Percentiles rank a stretch among this genome's conserved stretches.
Conservation (phyloP, 2,329 filamentous ascomycete species). For the Ophioceras dolichostomum region DNA sequence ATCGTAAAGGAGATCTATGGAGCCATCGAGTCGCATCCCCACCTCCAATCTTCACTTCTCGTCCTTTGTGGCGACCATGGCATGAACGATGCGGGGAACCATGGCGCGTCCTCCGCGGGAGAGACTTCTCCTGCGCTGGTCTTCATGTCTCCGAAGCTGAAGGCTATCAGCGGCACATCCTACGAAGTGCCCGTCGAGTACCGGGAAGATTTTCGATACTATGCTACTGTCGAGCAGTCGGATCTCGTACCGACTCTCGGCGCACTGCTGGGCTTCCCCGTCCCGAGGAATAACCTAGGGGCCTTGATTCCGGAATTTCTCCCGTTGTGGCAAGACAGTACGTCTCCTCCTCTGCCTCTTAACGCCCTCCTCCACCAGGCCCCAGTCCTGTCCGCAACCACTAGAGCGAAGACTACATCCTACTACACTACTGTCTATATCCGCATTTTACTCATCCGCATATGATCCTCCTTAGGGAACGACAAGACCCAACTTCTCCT, state of each 20-base stretch:
- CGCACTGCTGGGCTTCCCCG: constrained; percentile 73
- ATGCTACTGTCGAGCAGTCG: constrained; percentile 78
- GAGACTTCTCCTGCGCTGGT: constrained; percentile 90
- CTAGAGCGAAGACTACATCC: too few relatives aligned
- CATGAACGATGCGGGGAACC: constrained; percentile 99
- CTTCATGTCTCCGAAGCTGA: constrained; percentile 79
- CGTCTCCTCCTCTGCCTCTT: constrained; percentile 1
- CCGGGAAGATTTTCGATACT: constrained; percentile 68
- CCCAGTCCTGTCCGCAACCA: too few relatives aligned
- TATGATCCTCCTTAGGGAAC: too few relatives aligned
- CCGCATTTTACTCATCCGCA: too few relatives aligned
- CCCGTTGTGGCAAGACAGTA: constrained; percentile 59
- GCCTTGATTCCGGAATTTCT: constrained; percentile 73
- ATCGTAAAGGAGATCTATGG: constrained; percentile 51
- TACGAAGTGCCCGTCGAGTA: constrained; percentile 25
- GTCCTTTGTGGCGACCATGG: constrained; percentile 90
- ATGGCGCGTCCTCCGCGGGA: constrained; percentile 84
- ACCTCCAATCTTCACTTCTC: constrained; percentile 68
- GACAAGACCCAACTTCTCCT: constrained; percentile 56
- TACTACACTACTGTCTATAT: too few relatives aligned
- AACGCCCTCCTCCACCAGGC: background rate
- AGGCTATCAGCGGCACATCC: constrained; percentile 31
- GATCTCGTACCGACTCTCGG: constrained; percentile 86
- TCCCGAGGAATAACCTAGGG: constrained; percentile 82
- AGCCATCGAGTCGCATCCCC: constrained; percentile 56